These are phyloP conservation scores for Lignosus rhinocerotis DNA, from an alignment of 1,284 basidiomycete genomes.

Conservation along the genomic window DNA sequence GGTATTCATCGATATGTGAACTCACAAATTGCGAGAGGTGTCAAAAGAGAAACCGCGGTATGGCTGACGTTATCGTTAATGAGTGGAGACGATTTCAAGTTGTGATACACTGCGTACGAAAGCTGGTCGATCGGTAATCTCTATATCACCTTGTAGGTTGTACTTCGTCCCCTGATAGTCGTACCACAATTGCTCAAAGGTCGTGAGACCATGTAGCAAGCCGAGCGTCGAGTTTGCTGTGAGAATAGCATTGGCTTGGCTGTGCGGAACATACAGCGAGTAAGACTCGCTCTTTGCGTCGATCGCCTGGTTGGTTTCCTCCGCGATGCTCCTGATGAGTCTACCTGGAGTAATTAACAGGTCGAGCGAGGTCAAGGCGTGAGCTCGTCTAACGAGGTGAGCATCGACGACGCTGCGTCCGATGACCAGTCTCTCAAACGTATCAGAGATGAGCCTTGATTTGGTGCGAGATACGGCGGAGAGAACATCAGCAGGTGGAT, in stretches of 20 bases:
- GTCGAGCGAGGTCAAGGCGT: constrained; percentile 32
- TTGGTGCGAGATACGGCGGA: constrained; percentile 45
- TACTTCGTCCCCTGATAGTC: constrained; percentile 50
- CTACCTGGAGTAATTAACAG: constrained; percentile 39
- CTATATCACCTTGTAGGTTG: constrained; percentile 54
- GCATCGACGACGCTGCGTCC: constrained; percentile 46
- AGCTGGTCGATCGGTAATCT: constrained; percentile 60
- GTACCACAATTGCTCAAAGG: constrained; percentile 80
- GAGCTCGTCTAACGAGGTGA: constrained; percentile 29
- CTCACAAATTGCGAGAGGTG: constrained; percentile 59
- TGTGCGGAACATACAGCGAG: constrained; percentile 56
- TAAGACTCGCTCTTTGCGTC: constrained; percentile 65
- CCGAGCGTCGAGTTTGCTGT: constrained; percentile 74
- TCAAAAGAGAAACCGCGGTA: constrained; percentile 83
- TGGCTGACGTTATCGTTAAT: constrained; percentile 42
- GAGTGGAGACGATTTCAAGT: neutral
- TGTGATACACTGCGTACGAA: constrained; percentile 43
- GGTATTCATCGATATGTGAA: neutral
- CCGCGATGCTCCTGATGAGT: constrained; percentile 39
- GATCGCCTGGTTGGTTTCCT: constrained; percentile 53
- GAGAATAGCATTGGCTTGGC: constrained; percentile 56
- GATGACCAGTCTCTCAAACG: constrained; percentile 45
- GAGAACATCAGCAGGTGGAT: constrained; percentile 42
- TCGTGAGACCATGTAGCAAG: constrained; percentile 76
- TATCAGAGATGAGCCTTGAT: constrained; percentile 39